Evolutionary conservation across 169 alveolate species (phyloP).

Genomic region (Eimeria maxima): DNA sequence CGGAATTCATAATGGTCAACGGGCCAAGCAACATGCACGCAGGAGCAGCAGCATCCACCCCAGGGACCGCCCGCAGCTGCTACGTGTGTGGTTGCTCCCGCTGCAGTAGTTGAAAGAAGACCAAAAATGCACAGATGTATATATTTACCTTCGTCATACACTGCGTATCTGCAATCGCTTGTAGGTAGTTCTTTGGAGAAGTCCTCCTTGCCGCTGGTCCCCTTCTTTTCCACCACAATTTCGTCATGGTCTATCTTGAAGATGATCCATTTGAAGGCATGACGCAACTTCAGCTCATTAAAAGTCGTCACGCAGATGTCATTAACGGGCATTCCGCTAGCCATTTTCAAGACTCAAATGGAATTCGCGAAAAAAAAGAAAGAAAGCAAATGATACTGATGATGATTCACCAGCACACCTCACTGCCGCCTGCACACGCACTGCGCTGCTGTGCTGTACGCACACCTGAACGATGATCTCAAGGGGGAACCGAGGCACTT

Average conservation of each 20-base stretch:
- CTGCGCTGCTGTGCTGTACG: constrained; percentile 40
- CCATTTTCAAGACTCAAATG: constrained; percentile 80
- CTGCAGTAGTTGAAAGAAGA: background rate
- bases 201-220: constrained; percentile 83
- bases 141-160: constrained; percentile 84
- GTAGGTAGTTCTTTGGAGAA: constrained; percentile 84
- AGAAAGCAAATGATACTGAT: background rate
- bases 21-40: too few relatives aligned
- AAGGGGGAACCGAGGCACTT: background rate
- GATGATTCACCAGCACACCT: background rate
- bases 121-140: too few relatives aligned
- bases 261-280: constrained; percentile 84
- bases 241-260: constrained; percentile 85
- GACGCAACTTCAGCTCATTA: constrained; percentile 86
- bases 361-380: background rate
- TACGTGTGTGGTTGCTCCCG: background rate
- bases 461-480: background rate
- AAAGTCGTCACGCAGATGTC: constrained; percentile 85
- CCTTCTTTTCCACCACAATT: constrained; percentile 85
- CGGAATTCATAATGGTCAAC: too few relatives aligned
- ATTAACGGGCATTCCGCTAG: constrained; percentile 87
- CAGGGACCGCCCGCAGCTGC: background rate
- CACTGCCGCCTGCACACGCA: constrained; percentile 61
- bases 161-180: constrained; percentile 87
- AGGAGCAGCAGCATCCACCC: background rate